A percentile compares a stretch with the other conserved stretches of the same genome.
phyloP scores from a whole-genome alignment of 2,329 filamentous ascomycete species.

The Pseudogymnoascus sp. region DNA sequence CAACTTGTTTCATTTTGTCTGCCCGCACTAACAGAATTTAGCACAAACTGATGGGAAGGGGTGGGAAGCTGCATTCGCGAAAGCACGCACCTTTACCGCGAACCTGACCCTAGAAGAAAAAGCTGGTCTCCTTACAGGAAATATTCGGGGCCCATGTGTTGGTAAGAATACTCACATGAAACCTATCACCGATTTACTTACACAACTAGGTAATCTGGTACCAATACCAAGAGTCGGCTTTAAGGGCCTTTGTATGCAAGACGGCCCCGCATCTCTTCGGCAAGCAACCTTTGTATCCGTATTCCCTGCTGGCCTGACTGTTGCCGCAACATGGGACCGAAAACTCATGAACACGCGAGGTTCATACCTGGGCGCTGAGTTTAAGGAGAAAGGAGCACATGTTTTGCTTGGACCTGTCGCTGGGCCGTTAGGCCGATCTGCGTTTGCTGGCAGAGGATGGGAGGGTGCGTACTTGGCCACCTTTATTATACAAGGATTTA shows the following conservation, averaged over 20 bases:
- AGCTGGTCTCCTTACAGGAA: conserved; percentile 20
- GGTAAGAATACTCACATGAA: not conserved
- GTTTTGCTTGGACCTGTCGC: conserved; percentile 50
- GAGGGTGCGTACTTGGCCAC: conserved; percentile 16
- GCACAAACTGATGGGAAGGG: conserved; percentile 32
- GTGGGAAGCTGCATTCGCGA: conserved; percentile 53
- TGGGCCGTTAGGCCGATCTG: conserved; percentile 41
- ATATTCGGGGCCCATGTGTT: conserved; percentile 13
- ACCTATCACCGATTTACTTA: conserved; percentile 28
- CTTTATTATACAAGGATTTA: too few relatives aligned
- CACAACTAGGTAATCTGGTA: conserved; percentile 30
- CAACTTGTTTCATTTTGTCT: not conserved
- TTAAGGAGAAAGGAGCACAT: conserved; percentile 69
- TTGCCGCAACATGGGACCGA: conserved; percentile 64
- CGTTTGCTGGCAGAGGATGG: conserved; percentile 38
- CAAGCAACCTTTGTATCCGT: conserved; percentile 59
- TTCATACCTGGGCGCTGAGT: conserved; percentile 48
- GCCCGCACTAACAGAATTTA: not conserved
- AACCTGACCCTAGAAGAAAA: conserved; percentile 60
- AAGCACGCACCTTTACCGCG: conserved; percentile 54
- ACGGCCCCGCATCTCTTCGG: conserved; percentile 61
- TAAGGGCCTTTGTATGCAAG: conserved; percentile 57
- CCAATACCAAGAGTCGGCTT: conserved; percentile 48
- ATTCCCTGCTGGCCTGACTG: conserved; percentile 62
- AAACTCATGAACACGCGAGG: conserved; percentile 47